Base-by-base conservation (phyloP, 352 stramenopile species). In the Achlya hypogyna region DNA sequence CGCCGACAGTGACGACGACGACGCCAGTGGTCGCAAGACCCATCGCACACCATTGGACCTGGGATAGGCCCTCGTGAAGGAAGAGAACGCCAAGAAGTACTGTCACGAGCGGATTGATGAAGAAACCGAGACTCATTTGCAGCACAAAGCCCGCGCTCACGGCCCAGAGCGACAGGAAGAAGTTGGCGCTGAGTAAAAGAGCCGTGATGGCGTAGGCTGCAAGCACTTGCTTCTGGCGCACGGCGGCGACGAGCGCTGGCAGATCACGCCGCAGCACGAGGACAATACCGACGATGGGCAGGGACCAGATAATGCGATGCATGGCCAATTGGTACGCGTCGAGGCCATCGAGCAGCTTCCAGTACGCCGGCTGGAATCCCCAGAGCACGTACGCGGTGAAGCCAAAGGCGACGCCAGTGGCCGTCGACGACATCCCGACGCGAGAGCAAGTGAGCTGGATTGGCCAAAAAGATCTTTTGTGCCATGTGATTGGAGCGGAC, bases 261-360 rank as follows among this genome's bases (percentile, higher is more conserved):
- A 56, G 8, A 20, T 56, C 49, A 10, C 31, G 49, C 16, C 49
- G 25, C 6, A n/a, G 20, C 2, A 58, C 40, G 29, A 58, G 25
- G 12, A 49, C 60, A 9, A 34, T 22, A 16, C 18, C 25, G 4
- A 49, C 51, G 32, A 67, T 43, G 51, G 60, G 60, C 40, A 40
- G 18, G 23, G 60, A 49, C 60, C 60, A 67, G 18, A 67, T 45
- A n/a, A 67, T 47, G 23, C 60, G 60, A 40, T 67, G 60, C 38
- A 49, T 58, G 22, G 51, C 28, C 12, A 67, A 31, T 29, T 67
- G 60, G 28, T 58, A 58, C 31, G 60, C 18, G 10, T 12, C 8
- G 5, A 67, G 9, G 14, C 43, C 14, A 12, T 58, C 47, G 29
- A 67, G 60, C 27, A 43, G 60, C 27, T 58, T 67, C 60, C 60